Percentiles rank a stretch among this genome's conserved stretches.
Conservation (phyloP, 805 yeast genomes). For the Priceomyces melissophilus region DNA sequence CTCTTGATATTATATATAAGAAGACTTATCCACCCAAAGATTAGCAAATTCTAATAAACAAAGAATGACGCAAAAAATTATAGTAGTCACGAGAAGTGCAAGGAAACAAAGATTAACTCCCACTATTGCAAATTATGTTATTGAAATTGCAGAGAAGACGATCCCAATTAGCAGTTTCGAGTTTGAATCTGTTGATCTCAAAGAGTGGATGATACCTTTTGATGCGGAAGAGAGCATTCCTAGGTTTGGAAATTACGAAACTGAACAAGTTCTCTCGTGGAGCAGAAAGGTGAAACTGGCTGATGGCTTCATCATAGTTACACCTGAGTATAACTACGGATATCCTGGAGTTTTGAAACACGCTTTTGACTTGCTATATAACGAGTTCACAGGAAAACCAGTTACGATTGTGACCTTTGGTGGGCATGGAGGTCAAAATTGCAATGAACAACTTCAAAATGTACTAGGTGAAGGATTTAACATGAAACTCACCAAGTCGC, state of each 20-base stretch:
- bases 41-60: not conserved
- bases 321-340: conserved; percentile 38
- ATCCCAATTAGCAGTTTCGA: not conserved
- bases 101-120: conserved; percentile 1
- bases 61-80: conserved; percentile 1
- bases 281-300: conserved; percentile 16
- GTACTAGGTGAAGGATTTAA: not conserved
- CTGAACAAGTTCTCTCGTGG: conserved; percentile 23
- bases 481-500: not conserved
- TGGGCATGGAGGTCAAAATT: conserved; percentile 1
- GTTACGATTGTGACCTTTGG: conserved; percentile 2
- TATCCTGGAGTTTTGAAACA: conserved; percentile 35
- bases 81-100: conserved; percentile 3
- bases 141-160: not conserved
- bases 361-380: conserved; percentile 31
- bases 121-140: not conserved
- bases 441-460: not conserved
- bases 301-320: conserved; percentile 28
- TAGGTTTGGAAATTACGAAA: conserved; percentile 14
- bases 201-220: conserved; percentile 22
- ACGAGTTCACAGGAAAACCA: conserved; percentile 2
- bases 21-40: no score
- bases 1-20: no score
- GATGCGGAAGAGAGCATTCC: conserved; percentile 21
- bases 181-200: conserved; percentile 15